Evolutionary conservation across 2,329 filamentous ascomycete species (phyloP).

Genomic region (Penicillium digitatum): DNA sequence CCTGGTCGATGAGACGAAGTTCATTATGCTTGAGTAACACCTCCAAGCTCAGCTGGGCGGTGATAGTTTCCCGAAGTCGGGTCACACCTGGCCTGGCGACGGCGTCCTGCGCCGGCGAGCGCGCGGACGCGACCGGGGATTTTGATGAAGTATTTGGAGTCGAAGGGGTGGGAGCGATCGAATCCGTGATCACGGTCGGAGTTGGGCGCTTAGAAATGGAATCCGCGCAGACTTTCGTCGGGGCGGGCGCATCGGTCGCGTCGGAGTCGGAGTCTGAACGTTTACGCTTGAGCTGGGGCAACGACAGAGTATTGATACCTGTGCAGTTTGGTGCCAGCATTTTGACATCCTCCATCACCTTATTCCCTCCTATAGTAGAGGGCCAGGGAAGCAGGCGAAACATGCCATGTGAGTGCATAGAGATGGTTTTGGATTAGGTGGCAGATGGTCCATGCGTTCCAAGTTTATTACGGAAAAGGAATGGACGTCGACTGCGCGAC

Average conservation of each 20-base stretch:
- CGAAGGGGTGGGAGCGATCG: conserved; percentile 1
- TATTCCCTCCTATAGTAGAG: conserved; percentile 45
- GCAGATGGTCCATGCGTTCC: conserved; percentile 17
- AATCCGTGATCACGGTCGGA: conserved; percentile 1
- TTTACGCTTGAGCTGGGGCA: conserved; percentile 57
- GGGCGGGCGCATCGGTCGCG: conserved; percentile 35
- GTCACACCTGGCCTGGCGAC: conserved; percentile 34
- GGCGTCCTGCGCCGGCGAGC: conserved; percentile 19
- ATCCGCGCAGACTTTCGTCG: conserved; percentile 34
- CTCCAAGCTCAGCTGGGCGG: conserved; percentile 84
- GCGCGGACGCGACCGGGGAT: conserved; percentile 14
- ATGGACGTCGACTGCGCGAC: conserved; percentile 21
- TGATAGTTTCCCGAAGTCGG: conserved; percentile 66
- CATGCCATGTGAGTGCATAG: conserved; percentile 45
- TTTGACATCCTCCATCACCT: conserved; percentile 45
- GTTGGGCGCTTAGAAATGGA: conserved; percentile 10
- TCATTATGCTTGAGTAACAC: conserved; percentile 93
- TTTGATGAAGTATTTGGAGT: conserved; percentile 9
- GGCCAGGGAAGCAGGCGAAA: conserved; percentile 48
- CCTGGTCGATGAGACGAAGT: conserved; percentile 88
- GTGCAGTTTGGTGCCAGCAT: conserved; percentile 39
- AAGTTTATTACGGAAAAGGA: conserved; percentile 18
- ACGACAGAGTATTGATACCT: conserved; percentile 26
- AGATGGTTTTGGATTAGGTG: conserved; percentile 14
- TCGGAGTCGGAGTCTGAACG: conserved; percentile 51